A percentile compares a stretch with the other conserved stretches of the same genome.
These are phyloP conservation scores for Aureobasidium sp. DNA, from an alignment of 2,329 filamentous ascomycete genomes.

Conservation along the genomic window DNA sequence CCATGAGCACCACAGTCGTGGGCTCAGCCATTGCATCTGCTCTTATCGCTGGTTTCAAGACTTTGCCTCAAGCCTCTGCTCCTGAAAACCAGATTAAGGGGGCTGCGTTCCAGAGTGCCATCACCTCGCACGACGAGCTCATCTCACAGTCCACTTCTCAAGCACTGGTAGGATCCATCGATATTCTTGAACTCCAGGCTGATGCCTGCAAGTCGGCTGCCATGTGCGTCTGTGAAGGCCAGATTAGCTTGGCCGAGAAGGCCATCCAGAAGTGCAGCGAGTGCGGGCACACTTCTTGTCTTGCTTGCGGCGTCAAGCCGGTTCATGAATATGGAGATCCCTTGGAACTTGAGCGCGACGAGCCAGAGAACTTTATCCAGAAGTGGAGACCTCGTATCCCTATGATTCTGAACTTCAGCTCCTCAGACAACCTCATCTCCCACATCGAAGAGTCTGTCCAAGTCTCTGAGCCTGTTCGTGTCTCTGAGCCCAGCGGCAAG, in stretches of 20 bases:
- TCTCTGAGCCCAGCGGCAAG: background rate
- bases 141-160: background rate
- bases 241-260: constrained; percentile 39
- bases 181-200: background rate
- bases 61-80: background rate
- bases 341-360: constrained; percentile 31
- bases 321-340: constrained; percentile 46
- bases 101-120: background rate
- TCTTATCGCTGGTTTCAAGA: constrained; percentile 50
- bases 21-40: constrained; percentile 68
- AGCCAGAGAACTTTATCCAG: constrained; percentile 50
- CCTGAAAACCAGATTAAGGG: background rate
- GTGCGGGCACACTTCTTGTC: constrained; percentile 64
- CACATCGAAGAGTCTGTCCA: background rate
- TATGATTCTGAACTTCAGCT: constrained; percentile 30
- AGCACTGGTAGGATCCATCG: background rate
- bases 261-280: constrained; percentile 53
- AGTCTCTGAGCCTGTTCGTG: no score
- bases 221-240: constrained; percentile 66
- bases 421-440: background rate
- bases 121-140: background rate
- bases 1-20: constrained; percentile 80
- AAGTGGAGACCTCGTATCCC: constrained; percentile 48
- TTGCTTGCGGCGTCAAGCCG: constrained; percentile 61
- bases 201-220: constrained; percentile 12